phyloP scores from a whole-genome alignment of 1,284 basidiomycete genomes.

The Mycosarcoma maydis region DNA sequence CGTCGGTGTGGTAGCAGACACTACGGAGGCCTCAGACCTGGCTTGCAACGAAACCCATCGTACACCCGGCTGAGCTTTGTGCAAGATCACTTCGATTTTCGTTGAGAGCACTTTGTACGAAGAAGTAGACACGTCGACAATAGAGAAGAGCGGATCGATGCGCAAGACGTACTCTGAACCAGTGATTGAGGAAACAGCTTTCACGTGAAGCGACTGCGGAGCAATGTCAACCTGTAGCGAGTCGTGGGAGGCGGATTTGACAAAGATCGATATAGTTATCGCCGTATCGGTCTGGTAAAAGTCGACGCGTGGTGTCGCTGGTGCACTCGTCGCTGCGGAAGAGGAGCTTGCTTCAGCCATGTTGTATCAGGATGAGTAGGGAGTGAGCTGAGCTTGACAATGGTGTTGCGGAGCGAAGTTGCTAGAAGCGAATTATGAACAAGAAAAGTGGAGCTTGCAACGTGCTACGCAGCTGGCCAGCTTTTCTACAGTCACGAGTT shows the following conservation, averaged over 20 bases:
- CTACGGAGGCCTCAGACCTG: neutral
- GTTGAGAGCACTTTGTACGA: conserved; percentile 47
- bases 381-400: no score
- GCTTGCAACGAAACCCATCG: conserved; percentile 44
- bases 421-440: conserved; percentile 10
- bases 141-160: conserved; percentile 43
- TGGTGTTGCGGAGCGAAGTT: no score
- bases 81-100: conserved; percentile 59
- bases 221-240: conserved; percentile 39
- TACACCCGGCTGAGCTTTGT: conserved; percentile 42
- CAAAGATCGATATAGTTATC: conserved; percentile 60
- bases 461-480: conserved; percentile 1
- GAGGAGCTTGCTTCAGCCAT: conserved; percentile 10
- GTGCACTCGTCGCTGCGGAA: neutral
- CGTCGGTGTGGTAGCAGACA: conserved; percentile 15
- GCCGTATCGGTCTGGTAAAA: conserved; percentile 65
- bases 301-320: conserved; percentile 54
- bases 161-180: conserved; percentile 27
- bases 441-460: conserved; percentile 4
- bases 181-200: conserved; percentile 16
- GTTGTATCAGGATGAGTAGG: neutral
- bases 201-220: conserved; percentile 21
- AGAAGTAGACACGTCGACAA: conserved; percentile 27
- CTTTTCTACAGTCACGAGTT: no score
- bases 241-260: conserved; percentile 47